These are phyloP conservation scores for Phytophthora pistaciae DNA, from an alignment of 352 stramenopile species.

Conservation along the genomic window DNA sequence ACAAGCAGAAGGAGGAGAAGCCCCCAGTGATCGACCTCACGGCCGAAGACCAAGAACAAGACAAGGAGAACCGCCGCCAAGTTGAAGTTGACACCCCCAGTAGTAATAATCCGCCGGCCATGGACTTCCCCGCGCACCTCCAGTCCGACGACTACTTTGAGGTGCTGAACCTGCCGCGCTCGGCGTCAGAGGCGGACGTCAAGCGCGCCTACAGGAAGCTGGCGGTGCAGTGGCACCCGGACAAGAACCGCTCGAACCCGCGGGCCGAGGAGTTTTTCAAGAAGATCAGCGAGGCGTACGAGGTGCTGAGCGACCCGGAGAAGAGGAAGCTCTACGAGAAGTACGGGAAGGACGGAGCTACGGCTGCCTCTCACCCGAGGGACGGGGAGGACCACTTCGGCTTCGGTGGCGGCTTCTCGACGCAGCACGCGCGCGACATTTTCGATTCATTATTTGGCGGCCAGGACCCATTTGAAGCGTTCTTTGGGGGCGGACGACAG, in stretches of 20 bases:
- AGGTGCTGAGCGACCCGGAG: slow-evolving; percentile 81
- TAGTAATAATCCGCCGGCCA: background rate
- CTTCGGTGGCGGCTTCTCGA: slow-evolving; percentile 46
- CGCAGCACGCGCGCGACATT: slow-evolving; percentile 71
- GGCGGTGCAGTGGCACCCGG: slow-evolving; percentile 93
- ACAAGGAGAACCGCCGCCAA: slow-evolving; percentile 2
- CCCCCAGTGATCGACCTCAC: slow-evolving; percentile 32
- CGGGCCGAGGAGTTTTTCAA: slow-evolving; percentile 92
- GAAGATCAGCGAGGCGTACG: slow-evolving; percentile 91
- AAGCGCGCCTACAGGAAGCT: slow-evolving; percentile 75
- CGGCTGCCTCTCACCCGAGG: background rate
- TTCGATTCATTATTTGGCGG: slow-evolving; percentile 80
- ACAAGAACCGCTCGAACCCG: slow-evolving; percentile 91
- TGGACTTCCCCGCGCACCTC: slow-evolving; percentile 45
- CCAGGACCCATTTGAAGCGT: slow-evolving; percentile 61
- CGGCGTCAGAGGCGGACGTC: slow-evolving; percentile 59
- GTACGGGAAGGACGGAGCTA: slow-evolving; percentile 47
- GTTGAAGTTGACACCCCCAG: background rate
- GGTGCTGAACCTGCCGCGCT: slow-evolving; percentile 55
- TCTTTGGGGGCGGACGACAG: slow-evolving; percentile 47
- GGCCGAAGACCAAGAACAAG: background rate
- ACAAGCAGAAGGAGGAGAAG: slow-evolving; percentile 5
- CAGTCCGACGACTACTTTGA: slow-evolving; percentile 84
- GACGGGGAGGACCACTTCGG: slow-evolving; percentile 33
- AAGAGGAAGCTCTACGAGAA: slow-evolving; percentile 69